A percentile compares a stretch with the other conserved stretches of the same genome.
Conservation (phyloP, 371 early-diverging fungal genomes). For the Phascolomyces articulosus region DNA sequence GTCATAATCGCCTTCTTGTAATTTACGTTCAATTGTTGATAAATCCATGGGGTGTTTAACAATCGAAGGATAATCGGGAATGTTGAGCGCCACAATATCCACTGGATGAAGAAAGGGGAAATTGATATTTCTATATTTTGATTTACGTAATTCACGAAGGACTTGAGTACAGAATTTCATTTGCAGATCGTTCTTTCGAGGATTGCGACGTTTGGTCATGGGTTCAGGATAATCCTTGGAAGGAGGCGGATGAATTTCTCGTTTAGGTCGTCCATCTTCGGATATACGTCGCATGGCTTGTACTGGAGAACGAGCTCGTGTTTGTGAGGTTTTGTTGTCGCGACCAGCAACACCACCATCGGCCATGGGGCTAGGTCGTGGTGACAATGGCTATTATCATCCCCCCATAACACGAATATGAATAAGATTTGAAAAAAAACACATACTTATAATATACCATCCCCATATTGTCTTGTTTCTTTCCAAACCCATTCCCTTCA, state of each 20-base stretch:
- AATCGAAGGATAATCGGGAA: slow-evolving; percentile 93
- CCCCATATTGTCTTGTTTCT: not conserved
- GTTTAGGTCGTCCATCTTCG: slow-evolving; percentile 68
- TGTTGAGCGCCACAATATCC: slow-evolving; percentile 87
- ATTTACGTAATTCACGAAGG: slow-evolving; percentile 80
- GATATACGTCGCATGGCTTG: slow-evolving; percentile 23
- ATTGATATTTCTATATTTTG: slow-evolving; percentile 69
- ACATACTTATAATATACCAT: not conserved
- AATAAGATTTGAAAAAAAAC: not conserved
- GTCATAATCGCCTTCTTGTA: slow-evolving; percentile 78
- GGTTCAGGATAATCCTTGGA: slow-evolving; percentile 56
- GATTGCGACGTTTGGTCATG: slow-evolving; percentile 46
- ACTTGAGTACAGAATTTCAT: slow-evolving; percentile 73
- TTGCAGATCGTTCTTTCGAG: slow-evolving; percentile 63
- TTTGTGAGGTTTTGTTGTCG: slow-evolving; percentile 10
- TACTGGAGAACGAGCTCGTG: slow-evolving; percentile 18
- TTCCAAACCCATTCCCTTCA: not conserved
- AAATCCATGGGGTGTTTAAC: slow-evolving; percentile 99
- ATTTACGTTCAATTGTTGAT: slow-evolving; percentile 87
- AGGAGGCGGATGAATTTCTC: slow-evolving; percentile 75
- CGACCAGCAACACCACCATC: not conserved
- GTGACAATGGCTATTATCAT: slow-evolving; percentile 11
- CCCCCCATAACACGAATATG: too few relatives aligned
- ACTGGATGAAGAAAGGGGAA: slow-evolving; percentile 92
- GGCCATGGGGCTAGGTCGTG: slow-evolving; percentile 19